Conservation (phyloP, 2,329 filamentous ascomycete species). For the Pseudogymnoascus sp. region DNA sequence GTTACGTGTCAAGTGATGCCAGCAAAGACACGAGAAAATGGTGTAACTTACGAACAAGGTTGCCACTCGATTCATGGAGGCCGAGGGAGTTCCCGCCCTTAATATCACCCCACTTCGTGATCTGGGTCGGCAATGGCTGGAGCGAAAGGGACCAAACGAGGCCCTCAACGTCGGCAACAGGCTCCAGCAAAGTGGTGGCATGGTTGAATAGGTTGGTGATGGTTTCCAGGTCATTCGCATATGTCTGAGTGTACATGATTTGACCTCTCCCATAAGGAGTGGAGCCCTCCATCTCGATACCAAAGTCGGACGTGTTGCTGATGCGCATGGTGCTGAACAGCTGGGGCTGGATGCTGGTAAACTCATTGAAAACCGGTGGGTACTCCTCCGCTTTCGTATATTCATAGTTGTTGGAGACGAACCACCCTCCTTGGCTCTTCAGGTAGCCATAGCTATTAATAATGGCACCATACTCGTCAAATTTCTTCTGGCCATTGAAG, state of each 20-base stretch:
- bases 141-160: constrained; percentile 2
- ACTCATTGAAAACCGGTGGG: constrained; percentile 9
- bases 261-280: constrained; percentile 2
- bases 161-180: background rate
- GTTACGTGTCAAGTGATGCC: background rate
- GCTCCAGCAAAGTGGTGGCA: background rate
- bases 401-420: constrained; percentile 8
- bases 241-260: constrained; percentile 10
- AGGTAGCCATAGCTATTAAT: constrained; percentile 8
- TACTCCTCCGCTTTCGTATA: constrained; percentile 11
- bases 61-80: constrained; percentile 9
- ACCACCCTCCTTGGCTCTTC: background rate
- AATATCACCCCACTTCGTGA: constrained; percentile 8
- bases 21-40: background rate
- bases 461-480: constrained; percentile 10
- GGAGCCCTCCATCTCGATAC: constrained; percentile 6
- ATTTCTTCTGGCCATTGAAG: background rate
- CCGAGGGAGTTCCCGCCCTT: constrained; percentile 11
- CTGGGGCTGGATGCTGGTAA: constrained; percentile 9
- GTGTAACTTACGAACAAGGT: constrained; percentile 5
- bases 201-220: constrained; percentile 8
- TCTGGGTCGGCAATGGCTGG: constrained; percentile 9
- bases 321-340: constrained; percentile 10
- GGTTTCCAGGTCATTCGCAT: constrained; percentile 3
- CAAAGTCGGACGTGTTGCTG: constrained; percentile 12